Evolutionary conservation across 768 basidiomycete species (phyloP).

Genomic region (Xanthoconium stramineum): DNA sequence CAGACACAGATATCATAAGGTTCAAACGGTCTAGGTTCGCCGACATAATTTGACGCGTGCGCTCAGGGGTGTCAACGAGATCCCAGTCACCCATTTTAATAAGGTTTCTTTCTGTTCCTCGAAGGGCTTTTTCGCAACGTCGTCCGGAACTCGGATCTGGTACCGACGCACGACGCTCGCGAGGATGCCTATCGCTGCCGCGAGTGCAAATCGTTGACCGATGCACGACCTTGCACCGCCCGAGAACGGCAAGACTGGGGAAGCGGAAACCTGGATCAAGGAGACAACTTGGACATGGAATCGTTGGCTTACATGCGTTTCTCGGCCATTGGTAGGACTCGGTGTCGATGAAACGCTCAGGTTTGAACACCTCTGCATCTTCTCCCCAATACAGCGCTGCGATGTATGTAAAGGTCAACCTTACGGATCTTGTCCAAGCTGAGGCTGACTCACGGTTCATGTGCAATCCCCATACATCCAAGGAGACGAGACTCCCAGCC

Average conservation of each 20-base stretch:
- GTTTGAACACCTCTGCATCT: constrained; percentile 43
- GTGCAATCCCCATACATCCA: constrained; percentile 44
- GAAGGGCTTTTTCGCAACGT: constrained; percentile 29
- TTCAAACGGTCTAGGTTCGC: constrained; percentile 1
- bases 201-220: constrained; percentile 46
- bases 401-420: background rate
- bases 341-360: constrained; percentile 50
- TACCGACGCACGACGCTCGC: constrained; percentile 43
- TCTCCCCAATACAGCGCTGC: constrained; percentile 50
- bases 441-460: constrained; percentile 39
- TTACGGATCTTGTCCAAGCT: background rate
- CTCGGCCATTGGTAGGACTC: constrained; percentile 50
- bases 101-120: constrained; percentile 34
- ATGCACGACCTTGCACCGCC: constrained; percentile 45
- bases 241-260: constrained; percentile 44
- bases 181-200: constrained; percentile 41
- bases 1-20: no score
- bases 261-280: background rate
- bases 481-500: constrained; percentile 35
- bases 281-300: background rate
- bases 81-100: constrained; percentile 36
- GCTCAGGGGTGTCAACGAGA: constrained; percentile 36
- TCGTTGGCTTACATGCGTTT: constrained; percentile 3
- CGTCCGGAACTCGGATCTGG: constrained; percentile 38
- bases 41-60: constrained; percentile 23